phyloP scores from a whole-genome alignment of 352 stramenopile genomes.

The Phytopythium oedochilum region DNA sequence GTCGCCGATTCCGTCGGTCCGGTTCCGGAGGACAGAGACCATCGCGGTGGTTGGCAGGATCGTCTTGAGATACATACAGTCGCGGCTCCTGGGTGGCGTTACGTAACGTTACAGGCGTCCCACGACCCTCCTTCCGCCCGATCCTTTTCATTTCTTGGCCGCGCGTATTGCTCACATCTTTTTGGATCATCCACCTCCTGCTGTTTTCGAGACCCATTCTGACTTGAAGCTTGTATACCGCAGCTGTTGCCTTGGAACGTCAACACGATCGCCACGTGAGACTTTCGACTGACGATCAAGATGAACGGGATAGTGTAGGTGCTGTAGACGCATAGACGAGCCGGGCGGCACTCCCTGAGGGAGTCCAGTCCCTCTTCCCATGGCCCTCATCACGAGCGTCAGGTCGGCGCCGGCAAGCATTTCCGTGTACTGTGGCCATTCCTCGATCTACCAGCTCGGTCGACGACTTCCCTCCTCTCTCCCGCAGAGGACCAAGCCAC shows the following conservation, averaged over 20 bases:
- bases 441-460: neutral
- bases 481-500: neutral
- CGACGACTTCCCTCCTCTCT: neutral
- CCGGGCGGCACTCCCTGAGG: too few species aligned
- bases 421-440: too few species aligned
- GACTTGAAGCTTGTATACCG: neutral
- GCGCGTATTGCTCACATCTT: neutral
- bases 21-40: too few species aligned
- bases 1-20: neutral
- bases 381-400: too few species aligned
- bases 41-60: too few species aligned
- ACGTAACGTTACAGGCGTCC: neutral
- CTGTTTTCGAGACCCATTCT: neutral
- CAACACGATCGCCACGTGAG: neutral
- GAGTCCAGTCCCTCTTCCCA: too few species aligned
- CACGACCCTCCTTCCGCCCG: neutral
- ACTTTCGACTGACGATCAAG: neutral
- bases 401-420: too few species aligned
- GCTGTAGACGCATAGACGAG: too few species aligned
- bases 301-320: neutral
- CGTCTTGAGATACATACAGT: too few species aligned
- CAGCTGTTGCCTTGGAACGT: neutral
- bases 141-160: neutral
- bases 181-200: neutral
- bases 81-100: too few species aligned